These are phyloP conservation scores for Ceratocystis variospora DNA, from an alignment of 2,329 filamentous ascomycete genomes.

Conservation along the genomic window DNA sequence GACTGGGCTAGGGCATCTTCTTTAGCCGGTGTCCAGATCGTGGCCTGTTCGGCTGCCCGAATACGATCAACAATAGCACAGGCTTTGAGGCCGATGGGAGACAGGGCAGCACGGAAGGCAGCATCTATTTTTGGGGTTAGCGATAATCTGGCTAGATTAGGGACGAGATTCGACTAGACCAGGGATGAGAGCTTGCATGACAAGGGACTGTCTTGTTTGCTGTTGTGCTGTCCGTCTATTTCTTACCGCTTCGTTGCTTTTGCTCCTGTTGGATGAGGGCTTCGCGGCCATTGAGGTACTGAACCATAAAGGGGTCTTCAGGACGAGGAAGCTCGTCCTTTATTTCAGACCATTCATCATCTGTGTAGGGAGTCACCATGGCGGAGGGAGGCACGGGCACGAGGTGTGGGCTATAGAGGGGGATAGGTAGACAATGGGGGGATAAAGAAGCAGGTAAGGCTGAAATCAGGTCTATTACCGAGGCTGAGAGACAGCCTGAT, in stretches of 20 bases:
- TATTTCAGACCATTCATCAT: constrained; percentile 47
- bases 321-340: constrained; percentile 40
- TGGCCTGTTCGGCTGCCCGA: constrained; percentile 59
- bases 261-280: constrained; percentile 69
- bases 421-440: neutral
- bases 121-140: constrained; percentile 35
- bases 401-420: neutral
- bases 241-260: constrained; percentile 50
- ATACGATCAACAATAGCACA: constrained; percentile 69
- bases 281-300: constrained; percentile 64
- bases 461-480: no score
- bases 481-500: neutral
- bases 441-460: neutral
- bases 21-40: constrained; percentile 61
- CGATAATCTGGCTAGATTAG: constrained; percentile 16
- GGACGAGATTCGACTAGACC: no score
- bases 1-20: constrained; percentile 55
- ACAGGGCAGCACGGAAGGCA: constrained; percentile 59
- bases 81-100: constrained; percentile 64
- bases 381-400: no score
- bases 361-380: constrained; percentile 31
- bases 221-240: neutral
- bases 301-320: constrained; percentile 63
- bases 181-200: neutral
- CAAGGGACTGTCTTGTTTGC: neutral